These are phyloP conservation scores for Myotisia sp. DNA, from an alignment of 2,329 filamentous ascomycete genomes.

Conservation along the genomic window DNA sequence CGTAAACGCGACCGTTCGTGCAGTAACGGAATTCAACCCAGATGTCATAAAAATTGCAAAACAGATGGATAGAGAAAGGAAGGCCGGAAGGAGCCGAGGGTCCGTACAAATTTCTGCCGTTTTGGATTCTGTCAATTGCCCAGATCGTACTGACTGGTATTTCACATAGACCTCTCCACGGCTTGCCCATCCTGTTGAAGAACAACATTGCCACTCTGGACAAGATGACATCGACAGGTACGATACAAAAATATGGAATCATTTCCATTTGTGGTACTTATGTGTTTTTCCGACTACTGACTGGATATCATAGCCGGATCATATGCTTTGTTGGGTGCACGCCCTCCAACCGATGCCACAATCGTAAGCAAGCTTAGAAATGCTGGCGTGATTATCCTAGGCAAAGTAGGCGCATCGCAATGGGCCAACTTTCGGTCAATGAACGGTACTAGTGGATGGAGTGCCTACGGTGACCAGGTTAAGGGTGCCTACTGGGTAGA, in stretches of 20 bases:
- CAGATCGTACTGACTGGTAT: background rate
- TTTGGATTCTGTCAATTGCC: background rate
- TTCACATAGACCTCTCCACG: conserved; percentile 48
- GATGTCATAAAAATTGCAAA: conserved; percentile 46
- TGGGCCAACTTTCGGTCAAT: conserved; percentile 49
- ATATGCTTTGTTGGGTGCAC: conserved; percentile 46
- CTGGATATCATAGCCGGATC: conserved; percentile 41
- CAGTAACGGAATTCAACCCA: conserved; percentile 47
- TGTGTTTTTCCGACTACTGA: too few species aligned
- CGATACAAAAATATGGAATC: too few species aligned
- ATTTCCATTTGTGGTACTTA: too few species aligned
- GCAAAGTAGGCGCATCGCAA: conserved; percentile 51
- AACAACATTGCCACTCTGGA: conserved; percentile 54
- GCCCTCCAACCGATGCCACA: conserved; percentile 43
- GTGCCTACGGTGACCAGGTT: conserved; percentile 48
- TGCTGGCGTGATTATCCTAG: conserved; percentile 50
- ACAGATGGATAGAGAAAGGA: conserved; percentile 43
- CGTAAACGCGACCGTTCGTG: conserved; percentile 39
- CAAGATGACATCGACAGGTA: conserved; percentile 49
- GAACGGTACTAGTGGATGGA: conserved; percentile 48
- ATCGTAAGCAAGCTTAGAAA: conserved; percentile 46
- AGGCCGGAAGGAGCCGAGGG: conserved; percentile 31
- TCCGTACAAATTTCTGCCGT: background rate
- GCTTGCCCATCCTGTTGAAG: conserved; percentile 56
- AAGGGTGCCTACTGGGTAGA: conserved; percentile 46